Evolutionary conservation across 1,139 yeast species (phyloP), one percentile per base, ranked within the genome.

Genomic region (Blastobotrys indianensis): DNA sequence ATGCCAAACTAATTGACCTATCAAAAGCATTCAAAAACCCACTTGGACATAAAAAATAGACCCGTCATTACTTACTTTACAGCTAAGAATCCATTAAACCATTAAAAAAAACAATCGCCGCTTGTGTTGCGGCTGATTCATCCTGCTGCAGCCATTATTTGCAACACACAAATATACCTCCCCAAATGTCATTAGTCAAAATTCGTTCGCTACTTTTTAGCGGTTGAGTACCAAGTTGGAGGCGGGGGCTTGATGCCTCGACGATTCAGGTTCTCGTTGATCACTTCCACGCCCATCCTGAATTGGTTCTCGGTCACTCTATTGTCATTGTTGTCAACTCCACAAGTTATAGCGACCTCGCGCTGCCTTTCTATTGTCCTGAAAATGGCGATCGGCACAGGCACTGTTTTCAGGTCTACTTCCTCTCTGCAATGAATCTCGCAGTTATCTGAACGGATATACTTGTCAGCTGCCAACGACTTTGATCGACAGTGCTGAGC

Each of bases 251-350:
- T 41, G 12, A 41, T 32, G 23, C 45, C 40, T 6, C 45, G 34
- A 16, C 45, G 35, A 11, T 30, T 32, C 28, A 41, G n/a, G 20
- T 41, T 41, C 33, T 41, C 45, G 37, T 41, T 41, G 23, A 41
- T 36, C 16, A 41, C 45, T 30, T 41, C 45, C 40, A 41, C 37
- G 9, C 40, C 29, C 45, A 41, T 41, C 17, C 45, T 28, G 13
- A 41, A 41, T 30, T 41, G 45, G 32, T 41, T 41, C 31, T 41
- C 45, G 10, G 32, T 30, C 2, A 37, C 32, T 2, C 45, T 39
- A 29, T 32, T 36, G 4, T 35, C 39, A 6, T 32, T 36, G 15
- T 23, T 12, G 17, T 35, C 45, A 2, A 36, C 36, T 3, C 31
- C 32, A 13, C 32, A 17, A 15, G 31, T 11, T 3, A 41, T 25